Evolutionary conservation across 345 rosid species (phyloP), one percentile per base, ranked within the genome.

Genomic region (Bruguiera parviflora): DNA sequence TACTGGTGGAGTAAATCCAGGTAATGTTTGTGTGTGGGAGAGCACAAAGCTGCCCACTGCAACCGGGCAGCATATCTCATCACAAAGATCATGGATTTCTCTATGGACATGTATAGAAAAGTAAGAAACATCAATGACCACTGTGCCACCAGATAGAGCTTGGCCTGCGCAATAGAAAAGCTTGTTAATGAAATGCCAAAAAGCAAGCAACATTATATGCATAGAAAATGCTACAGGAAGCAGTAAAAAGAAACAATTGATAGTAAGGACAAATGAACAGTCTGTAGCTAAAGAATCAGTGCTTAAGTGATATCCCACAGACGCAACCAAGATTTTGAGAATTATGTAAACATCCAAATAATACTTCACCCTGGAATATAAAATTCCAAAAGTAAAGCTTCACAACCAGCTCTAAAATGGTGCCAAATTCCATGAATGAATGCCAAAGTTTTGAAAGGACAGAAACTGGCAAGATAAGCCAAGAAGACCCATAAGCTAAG

Each of bases 21-120:
- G 91, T 52, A 88, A 65, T 53, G 81, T 82, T 72, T 90, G 87
- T 47, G 83, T 78, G 74, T 88, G 89, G 63, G 91, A 78, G 77
- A 90, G 96, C 64, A 80, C 71, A 73, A 90, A 90, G 77, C 60
- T 61, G 66, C 93, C 90, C 5, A 68, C 67, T 20, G 81, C 35
- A 24, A 90, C 22, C 0, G 91, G 93, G 67, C 96, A 88, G 4
- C 82, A 58, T 1, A 79, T 76, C 80, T 85, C 85, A 6, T 88
- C 81, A 29, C 96, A 88, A 67, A 88, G 82, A 58, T 86, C 84
- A 56, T 65, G 88, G 39, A 80, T 75, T 76, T 90, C 91, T 7
- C 72, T 58, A 76, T 79, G 91, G 61, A 90, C 79, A 62, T 25
- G 89, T 31, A 86, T 16, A 5, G 86, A 84, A 18, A 61, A 82